Evolutionary conservation across 495 filamentous ascomycete genomes (phyloP), one percentile per base, ranked within the genome.

Genomic region (Darksidea phi): DNA sequence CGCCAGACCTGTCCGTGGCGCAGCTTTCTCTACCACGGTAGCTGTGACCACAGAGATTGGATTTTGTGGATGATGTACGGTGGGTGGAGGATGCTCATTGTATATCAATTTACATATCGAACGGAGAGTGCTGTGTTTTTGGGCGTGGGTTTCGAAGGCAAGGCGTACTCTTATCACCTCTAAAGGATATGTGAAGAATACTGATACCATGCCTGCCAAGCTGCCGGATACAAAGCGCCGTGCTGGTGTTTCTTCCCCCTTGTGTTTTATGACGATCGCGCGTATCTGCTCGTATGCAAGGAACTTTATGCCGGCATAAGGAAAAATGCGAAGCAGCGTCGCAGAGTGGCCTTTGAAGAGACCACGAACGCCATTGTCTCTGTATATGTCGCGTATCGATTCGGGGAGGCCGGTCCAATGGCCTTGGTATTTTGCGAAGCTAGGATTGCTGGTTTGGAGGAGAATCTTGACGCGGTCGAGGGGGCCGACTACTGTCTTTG

Each of bases 381-480:
- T 76, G 53, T 91, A 90, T 67, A 98, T 97, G 61, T 91, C 89
- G 57, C 81, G 81, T 65, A 97, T 86, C 8, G 94, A 93, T 32
- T 78, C 75, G 3, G 81, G 78, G 11, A 94, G 82, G 26, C 94
- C 94, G 60, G 80, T 79, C 90, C 91, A 97, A 36, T 84, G 88
- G 41, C 91, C 89, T 0, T 88, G 84, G 72, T 97, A 97, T 75
- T 94, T 95, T 26, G 86, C 79, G 72, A 95, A 98, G 66, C 95
- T 87, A 4, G 94, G 94, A 70, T 91, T 96, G 57, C 88, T 89
- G 52, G 94, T 86, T 75, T 98, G 94, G 78, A 98, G 97, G 50
- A 98, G 87, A 71, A 98, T 98, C 74, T 98, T 98, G 70, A 98
- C 94, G 45, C 94, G 86, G 77, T 98, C 94, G 54, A 98, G 89